These are phyloP conservation scores for Backusella sp. DNA, from an alignment of 192 early-diverging fungal genomes.

Conservation along the genomic window DNA sequence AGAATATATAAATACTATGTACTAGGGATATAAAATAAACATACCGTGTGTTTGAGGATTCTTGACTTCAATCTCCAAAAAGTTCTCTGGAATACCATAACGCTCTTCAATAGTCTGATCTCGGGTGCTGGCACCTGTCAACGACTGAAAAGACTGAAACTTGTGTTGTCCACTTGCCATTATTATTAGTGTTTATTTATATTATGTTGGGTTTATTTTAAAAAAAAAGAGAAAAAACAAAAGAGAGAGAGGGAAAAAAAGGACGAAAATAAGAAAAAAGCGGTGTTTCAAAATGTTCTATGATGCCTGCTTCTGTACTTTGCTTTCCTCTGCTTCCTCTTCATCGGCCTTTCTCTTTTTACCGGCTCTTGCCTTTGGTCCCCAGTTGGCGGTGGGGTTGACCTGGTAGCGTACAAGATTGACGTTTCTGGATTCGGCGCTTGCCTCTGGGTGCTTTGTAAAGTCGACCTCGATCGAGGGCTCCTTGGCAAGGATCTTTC, in stretches of 20 bases:
- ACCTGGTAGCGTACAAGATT: slow-evolving; percentile 92
- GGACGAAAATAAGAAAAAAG: background rate
- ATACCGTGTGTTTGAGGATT: slow-evolving; percentile 86
- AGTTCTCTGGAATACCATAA: slow-evolving; percentile 96
- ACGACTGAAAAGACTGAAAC: slow-evolving; percentile 30
- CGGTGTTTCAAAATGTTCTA: background rate
- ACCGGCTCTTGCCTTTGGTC: slow-evolving; percentile 82
- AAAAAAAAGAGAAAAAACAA: background rate
- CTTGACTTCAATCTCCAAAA: slow-evolving; percentile 91
- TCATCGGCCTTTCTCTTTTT: slow-evolving; percentile 40
- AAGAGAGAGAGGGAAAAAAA: background rate
- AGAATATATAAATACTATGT: slow-evolving; percentile 7
- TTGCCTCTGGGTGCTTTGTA: slow-evolving; percentile 64
- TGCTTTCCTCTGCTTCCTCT: background rate
- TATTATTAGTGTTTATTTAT: background rate
- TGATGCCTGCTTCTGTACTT: slow-evolving; percentile 1
- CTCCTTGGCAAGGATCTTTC: slow-evolving; percentile 58
- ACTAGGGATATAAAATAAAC: background rate
- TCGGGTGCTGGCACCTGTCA: slow-evolving; percentile 34
- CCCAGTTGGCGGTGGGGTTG: slow-evolving; percentile 97
- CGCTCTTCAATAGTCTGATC: slow-evolving; percentile 59
- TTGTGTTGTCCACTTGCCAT: slow-evolving; percentile 8
- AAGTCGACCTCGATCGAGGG: slow-evolving; percentile 71
- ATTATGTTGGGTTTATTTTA: background rate
- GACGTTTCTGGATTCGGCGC: slow-evolving; percentile 72